Percentiles rank a stretch among this genome's conserved stretches.
Conservation (phyloP, 257 asterid species). For the Cordia subcordata region DNA sequence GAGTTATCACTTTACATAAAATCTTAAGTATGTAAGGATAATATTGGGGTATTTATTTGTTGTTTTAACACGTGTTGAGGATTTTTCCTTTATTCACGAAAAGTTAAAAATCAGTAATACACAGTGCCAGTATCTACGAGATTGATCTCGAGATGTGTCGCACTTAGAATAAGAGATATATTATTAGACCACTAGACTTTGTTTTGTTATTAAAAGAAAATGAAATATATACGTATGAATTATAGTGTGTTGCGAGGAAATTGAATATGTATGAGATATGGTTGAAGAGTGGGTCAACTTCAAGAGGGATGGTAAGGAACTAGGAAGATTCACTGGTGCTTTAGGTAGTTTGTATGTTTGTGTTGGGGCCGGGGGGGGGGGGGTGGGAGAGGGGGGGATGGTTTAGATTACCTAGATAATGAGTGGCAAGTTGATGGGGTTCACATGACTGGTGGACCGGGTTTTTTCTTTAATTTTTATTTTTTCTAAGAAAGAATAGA, state of each 20-base stretch:
- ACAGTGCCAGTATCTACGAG: no score
- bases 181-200: no score
- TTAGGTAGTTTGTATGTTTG: conserved; percentile 17
- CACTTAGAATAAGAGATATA: no score
- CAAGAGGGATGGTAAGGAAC: conserved; percentile 34
- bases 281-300: conserved; percentile 63
- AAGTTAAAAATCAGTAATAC: no score
- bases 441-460: conserved; percentile 73
- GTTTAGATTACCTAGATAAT: conserved; percentile 10
- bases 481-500: neutral
- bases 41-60: no score
- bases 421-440: conserved; percentile 42
- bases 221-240: neutral
- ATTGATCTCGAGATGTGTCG: no score
- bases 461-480: neutral
- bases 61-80: no score
- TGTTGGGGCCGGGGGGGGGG: conserved; percentile 42
- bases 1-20: no score
- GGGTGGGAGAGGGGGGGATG: conserved; percentile 48
- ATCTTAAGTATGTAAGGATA: no score
- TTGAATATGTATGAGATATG: conserved; percentile 8
- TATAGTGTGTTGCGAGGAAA: neutral
- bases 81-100: no score
- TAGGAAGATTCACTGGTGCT: conserved; percentile 70
- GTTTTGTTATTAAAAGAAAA: no score